Base-by-base conservation (phyloP, 352 stramenopile species). In the Globisporangium paddicum region DNA sequence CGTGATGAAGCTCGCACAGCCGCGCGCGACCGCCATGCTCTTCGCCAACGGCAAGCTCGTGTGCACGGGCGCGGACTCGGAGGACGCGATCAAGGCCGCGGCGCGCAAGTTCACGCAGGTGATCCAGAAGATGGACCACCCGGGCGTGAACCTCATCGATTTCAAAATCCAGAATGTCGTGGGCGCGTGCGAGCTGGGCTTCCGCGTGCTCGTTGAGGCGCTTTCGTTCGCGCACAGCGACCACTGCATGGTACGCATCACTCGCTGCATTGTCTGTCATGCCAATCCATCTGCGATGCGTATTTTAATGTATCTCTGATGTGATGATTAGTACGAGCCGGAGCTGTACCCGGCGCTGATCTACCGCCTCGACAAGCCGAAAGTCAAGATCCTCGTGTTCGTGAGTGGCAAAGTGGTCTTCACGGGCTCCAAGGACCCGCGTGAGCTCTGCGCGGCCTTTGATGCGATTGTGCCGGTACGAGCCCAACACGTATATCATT, bases 271-370 rank as follows among this genome's bases (percentile, higher is more conserved):
- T 32, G 28, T 3, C 28, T 32, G n/a, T n/a, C n/a, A n/a, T n/a
- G n/a, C n/a, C n/a, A n/a, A n/a, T n/a, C n/a, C n/a, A n/a, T n/a
- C n/a, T n/a, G n/a, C n/a, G n/a, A n/a, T n/a, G n/a, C n/a, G n/a
- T n/a, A n/a, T n/a, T n/a, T n/a, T n/a, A n/a, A n/a, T n/a, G n/a
- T n/a, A n/a, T n/a, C n/a, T n/a, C n/a, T n/a, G n/a, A 3, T 50
- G 26, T 34, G 38, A 1, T 23, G 28, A 0, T 18, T 69, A 95
- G 66, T 99, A 99, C 66, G 98, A 99, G 71, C 98, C 98, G 5
- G 98, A 99, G 71, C 69, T 99, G 34, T 99, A 99, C 66, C 97
- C 97, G 13, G 98, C 97, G 41, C 73, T 99, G 18, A 98, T 99
- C 73, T 99, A 99, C 75, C 86, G 97, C 14, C 85, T 99, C 62